Percentiles rank a stretch among this genome's conserved stretches.
phyloP scores from a whole-genome alignment of 1,284 basidiomycete species.

The Puccinia horiana region DNA sequence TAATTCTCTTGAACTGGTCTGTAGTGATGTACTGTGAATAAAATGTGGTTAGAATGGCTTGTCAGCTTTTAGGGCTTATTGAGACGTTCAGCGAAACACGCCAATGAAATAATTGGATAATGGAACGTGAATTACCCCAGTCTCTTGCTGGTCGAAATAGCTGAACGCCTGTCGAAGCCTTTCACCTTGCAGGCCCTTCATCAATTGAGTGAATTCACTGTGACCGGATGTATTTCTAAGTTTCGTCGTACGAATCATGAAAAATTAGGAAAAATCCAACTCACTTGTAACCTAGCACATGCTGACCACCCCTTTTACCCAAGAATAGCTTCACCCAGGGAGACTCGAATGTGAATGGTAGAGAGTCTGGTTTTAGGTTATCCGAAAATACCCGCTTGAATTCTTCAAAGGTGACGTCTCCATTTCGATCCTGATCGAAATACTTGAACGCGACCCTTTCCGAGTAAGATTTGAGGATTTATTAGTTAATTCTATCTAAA shows the following conservation, averaged over 20 bases:
- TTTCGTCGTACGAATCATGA: constrained; percentile 56
- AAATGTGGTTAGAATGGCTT: not conserved
- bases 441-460: constrained; percentile 84
- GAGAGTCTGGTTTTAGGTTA: constrained; percentile 74
- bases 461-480: not conserved
- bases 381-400: constrained; percentile 85
- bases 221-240: constrained; percentile 59
- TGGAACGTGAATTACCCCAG: constrained; percentile 20
- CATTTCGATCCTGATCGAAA: constrained; percentile 86
- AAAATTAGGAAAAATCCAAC: constrained; percentile 9
- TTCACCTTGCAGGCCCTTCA: constrained; percentile 95
- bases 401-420: constrained; percentile 84
- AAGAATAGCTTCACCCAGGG: constrained; percentile 93
- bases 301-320: constrained; percentile 81
- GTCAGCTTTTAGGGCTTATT: not conserved
- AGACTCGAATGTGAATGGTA: constrained; percentile 92
- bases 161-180: constrained; percentile 89
- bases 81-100: not conserved
- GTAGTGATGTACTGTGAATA: constrained; percentile 82
- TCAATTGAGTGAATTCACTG: constrained; percentile 90
- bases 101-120: not conserved
- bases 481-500: not conserved
- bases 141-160: constrained; percentile 69
- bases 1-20: constrained; percentile 88
- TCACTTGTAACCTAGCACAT: constrained; percentile 82